Evolutionary conservation across 768 basidiomycete genomes (phyloP).

Genomic region (Tulasnella sp.): DNA sequence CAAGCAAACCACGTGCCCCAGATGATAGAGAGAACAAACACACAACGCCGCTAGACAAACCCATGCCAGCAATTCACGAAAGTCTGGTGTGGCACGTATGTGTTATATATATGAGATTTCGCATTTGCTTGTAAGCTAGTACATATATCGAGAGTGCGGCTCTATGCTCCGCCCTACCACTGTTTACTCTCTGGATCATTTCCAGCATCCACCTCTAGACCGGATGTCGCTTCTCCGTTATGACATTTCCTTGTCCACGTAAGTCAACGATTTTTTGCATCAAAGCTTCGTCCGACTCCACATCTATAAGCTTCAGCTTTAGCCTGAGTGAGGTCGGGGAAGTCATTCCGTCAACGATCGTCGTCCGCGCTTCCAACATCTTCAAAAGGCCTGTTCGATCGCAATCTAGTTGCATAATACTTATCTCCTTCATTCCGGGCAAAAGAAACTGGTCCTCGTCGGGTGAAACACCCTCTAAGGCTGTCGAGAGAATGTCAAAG

Average conservation of each 20-base stretch:
- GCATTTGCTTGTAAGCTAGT: neutral
- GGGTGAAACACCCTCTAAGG: no score
- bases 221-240: neutral
- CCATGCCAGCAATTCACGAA: no score
- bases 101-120: no score
- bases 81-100: no score
- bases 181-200: neutral
- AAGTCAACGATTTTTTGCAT: neutral
- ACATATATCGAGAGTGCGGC: neutral
- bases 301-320: no score
- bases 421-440: neutral
- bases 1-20: no score
- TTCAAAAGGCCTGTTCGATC: neutral
- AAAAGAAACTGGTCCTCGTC: neutral
- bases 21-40: no score
- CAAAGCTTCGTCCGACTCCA: neutral
- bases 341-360: neutral
- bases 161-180: neutral
- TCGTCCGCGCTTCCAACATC: neutral
- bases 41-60: no score
- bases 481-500: no score
- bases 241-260: neutral
- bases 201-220: neutral
- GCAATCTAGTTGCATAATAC: neutral
- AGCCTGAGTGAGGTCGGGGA: neutral